Percentiles rank a stretch among this genome's conserved stretches.
These are phyloP conservation scores for Metschnikowia vanudenii DNA, from an alignment of 805 yeast genomes.

Conservation along the genomic window DNA sequence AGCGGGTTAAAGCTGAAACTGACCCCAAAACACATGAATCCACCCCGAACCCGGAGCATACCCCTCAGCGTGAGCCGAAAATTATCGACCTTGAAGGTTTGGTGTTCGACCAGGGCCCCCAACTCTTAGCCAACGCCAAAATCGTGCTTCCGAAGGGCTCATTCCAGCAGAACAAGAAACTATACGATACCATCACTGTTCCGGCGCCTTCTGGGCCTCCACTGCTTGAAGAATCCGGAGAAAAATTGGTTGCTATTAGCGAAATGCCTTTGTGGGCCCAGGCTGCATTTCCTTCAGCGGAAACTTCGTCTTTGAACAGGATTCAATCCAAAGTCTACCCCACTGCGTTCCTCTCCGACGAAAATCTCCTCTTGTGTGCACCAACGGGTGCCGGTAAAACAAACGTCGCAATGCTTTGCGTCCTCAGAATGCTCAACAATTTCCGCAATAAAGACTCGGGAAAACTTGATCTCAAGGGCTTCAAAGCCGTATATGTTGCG, in stretches of 20 bases:
- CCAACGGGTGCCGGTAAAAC: constrained; percentile 99
- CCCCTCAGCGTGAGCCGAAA: constrained; percentile 40
- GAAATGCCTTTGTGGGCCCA: constrained; percentile 82
- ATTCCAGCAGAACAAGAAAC: constrained; percentile 64
- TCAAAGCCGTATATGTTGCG: constrained; percentile 85
- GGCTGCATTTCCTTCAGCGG: constrained; percentile 65
- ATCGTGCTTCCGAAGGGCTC: constrained; percentile 83
- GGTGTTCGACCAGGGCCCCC: constrained; percentile 71
- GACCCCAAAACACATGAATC: not conserved
- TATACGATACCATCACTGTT: constrained; percentile 87
- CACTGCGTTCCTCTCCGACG: constrained; percentile 67
- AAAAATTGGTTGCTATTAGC: constrained; percentile 53
- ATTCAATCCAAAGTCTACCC: constrained; percentile 84
- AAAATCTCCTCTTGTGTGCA: constrained; percentile 83
- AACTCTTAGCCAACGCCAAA: constrained; percentile 61
- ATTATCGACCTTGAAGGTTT: constrained; percentile 63
- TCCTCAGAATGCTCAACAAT: constrained; percentile 60
- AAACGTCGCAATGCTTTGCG: constrained; percentile 87
- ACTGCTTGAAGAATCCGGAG: constrained; percentile 38
- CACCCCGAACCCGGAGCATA: constrained; percentile 5
- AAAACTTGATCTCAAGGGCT: constrained; percentile 49
- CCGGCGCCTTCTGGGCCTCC: constrained; percentile 67
- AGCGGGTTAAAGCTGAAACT: constrained; percentile 8
- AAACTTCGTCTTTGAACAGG: constrained; percentile 67
- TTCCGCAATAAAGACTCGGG: constrained; percentile 48